Evolutionary conservation across 169 alveolate genomes (phyloP).

Genomic region (Plasmodium malariae): DNA sequence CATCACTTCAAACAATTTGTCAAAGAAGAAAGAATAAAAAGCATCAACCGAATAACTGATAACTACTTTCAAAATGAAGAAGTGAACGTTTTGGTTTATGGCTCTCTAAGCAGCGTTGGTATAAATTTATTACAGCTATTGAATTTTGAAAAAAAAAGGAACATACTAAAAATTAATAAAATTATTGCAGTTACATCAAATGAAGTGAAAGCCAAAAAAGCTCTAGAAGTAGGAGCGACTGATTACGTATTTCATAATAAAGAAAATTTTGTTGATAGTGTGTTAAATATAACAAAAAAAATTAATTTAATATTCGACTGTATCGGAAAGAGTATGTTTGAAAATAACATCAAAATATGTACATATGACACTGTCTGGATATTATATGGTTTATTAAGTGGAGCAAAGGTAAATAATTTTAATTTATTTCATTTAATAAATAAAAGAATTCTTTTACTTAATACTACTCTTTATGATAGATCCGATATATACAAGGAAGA

Average conservation of each 20-base stretch:
- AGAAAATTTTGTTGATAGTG: background rate
- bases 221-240: constrained; percentile 34
- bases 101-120: constrained; percentile 28
- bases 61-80: constrained; percentile 1
- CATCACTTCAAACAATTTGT: background rate
- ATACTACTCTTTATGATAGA: constrained; percentile 23
- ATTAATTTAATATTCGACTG: constrained; percentile 30
- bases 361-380: constrained; percentile 5
- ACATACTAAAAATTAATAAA: constrained; percentile 20
- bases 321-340: constrained; percentile 19
- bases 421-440: background rate
- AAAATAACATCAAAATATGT: constrained; percentile 23
- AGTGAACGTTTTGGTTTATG: constrained; percentile 21
- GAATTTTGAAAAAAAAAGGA: constrained; percentile 26
- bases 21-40: background rate
- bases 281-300: constrained; percentile 17
- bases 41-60: background rate
- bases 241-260: constrained; percentile 7
- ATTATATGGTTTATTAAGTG: constrained; percentile 18
- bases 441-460: constrained; percentile 18
- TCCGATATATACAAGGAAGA: constrained; percentile 6
- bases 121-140: constrained; percentile 22
- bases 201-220: constrained; percentile 10
- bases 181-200: constrained; percentile 32
- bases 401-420: background rate